These are phyloP conservation scores for Quillaja saponaria DNA, from an alignment of 306 rosid species.

Conservation along the genomic window DNA sequence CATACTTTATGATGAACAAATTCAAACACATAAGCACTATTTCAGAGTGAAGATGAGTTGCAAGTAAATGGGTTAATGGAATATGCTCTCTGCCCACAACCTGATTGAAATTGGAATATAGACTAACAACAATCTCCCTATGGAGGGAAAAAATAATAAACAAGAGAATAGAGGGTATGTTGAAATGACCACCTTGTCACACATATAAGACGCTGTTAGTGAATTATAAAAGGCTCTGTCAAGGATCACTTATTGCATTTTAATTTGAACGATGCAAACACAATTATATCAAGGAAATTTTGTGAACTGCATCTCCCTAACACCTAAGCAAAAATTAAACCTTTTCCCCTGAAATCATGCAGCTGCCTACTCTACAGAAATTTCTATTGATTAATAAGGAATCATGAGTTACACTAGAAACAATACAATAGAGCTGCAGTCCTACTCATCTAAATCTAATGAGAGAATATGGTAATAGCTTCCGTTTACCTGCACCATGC, in stretches of 20 bases:
- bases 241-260: background rate
- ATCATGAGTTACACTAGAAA: constrained; percentile 17
- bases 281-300: background rate
- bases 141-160: too few relatives aligned
- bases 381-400: constrained; percentile 22
- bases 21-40: too few relatives aligned
- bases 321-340: constrained; percentile 9
- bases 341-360: constrained; percentile 21
- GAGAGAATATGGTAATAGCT: constrained; percentile 8
- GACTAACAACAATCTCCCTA: too few relatives aligned
- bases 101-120: too few relatives aligned
- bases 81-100: too few relatives aligned
- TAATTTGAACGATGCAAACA: background rate
- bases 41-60: too few relatives aligned
- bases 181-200: too few relatives aligned
- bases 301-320: background rate
- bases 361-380: constrained; percentile 36
- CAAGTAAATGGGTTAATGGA: too few relatives aligned
- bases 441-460: constrained; percentile 32
- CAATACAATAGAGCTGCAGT: background rate
- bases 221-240: constrained; percentile 1
- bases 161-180: too few relatives aligned
- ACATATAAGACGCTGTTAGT: background rate
- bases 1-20: too few relatives aligned
- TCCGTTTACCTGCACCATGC: constrained; percentile 25